Conservation (phyloP, 1,284 basidiomycete genomes). For the Leccinum laetum region DNA sequence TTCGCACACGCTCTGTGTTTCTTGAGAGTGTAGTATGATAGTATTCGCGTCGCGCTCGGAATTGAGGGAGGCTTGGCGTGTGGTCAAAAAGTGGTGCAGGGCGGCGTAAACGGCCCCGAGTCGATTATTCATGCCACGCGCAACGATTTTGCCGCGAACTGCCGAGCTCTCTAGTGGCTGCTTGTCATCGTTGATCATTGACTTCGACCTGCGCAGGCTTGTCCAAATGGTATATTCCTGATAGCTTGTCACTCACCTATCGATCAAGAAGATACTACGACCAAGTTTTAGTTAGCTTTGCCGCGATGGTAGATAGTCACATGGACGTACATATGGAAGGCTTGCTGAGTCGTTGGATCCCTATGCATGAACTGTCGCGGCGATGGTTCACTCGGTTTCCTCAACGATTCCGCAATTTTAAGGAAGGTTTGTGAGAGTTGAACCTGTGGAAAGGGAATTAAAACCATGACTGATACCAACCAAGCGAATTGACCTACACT, state of each 20-base stretch:
- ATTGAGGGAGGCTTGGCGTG: constrained; percentile 39
- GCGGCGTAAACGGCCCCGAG: constrained; percentile 58
- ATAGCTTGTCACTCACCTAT: constrained; percentile 34
- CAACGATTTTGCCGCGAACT: constrained; percentile 20
- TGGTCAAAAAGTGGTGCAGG: constrained; percentile 49
- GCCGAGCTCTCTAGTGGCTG: constrained; percentile 43
- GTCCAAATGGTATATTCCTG: not conserved
- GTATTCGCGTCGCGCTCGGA: constrained; percentile 54
- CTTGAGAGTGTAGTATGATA: constrained; percentile 48
- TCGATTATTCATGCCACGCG: constrained; percentile 39
- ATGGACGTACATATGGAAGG: constrained; percentile 57
- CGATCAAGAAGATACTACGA: constrained; percentile 49
- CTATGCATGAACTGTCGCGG: constrained; percentile 47
- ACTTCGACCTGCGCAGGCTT: constrained; percentile 42
- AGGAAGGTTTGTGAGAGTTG: constrained; percentile 58
- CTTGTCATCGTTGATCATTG: constrained; percentile 45
- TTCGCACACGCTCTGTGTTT: constrained; percentile 30
- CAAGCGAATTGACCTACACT: too few relatives aligned
- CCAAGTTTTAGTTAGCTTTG: not conserved
- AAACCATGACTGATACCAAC: constrained; percentile 32
- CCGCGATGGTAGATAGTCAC: not conserved
- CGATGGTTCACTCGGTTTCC: constrained; percentile 50
- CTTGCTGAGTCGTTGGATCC: constrained; percentile 50
- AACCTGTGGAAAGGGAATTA: constrained; percentile 36
- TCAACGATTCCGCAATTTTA: constrained; percentile 55